Evolutionary conservation across 2,329 filamentous ascomycete genomes (phyloP).

Genomic region (Orbilia javanica): DNA sequence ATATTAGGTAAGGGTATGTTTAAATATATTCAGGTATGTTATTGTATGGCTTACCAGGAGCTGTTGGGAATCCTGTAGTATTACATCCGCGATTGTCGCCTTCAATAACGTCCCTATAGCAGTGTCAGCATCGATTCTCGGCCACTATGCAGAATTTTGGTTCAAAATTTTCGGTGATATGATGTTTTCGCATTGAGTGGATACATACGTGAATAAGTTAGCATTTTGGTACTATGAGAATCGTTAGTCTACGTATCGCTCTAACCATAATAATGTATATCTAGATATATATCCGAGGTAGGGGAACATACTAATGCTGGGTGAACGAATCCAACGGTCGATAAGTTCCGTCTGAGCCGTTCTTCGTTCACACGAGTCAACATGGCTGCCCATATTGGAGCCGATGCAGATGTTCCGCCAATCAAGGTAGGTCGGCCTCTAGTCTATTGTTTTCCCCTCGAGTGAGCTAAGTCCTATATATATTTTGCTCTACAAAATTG

Average conservation of each 20-base stretch:
- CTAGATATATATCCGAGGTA: neutral
- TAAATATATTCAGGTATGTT: no score
- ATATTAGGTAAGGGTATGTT: neutral
- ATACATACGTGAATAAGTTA: conserved; percentile 31
- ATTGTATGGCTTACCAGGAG: conserved; percentile 62
- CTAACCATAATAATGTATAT: neutral
- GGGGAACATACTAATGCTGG: conserved; percentile 64
- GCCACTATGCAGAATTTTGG: no score
- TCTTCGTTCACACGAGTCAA: conserved; percentile 70
- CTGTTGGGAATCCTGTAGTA: conserved; percentile 66
- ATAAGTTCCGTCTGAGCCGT: conserved; percentile 67
- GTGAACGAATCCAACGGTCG: conserved; percentile 70
- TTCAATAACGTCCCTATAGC: conserved; percentile 65
- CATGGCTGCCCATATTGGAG: conserved; percentile 69
- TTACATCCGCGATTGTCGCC: conserved; percentile 66
- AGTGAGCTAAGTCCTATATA: neutral
- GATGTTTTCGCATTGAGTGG: no score
- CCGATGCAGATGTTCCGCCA: conserved; percentile 69
- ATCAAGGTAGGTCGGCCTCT: conserved; percentile 64
- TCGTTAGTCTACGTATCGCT: conserved; percentile 17
- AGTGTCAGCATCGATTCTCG: conserved; percentile 61
- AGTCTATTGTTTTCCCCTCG: conserved; percentile 17
- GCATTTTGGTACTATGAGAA: conserved; percentile 47
- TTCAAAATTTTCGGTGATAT: no score
- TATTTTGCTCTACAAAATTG: neutral